Percentiles rank a stretch among this genome's conserved stretches.
Evolutionary conservation across 176 grass and related monocot genomes (phyloP).

Genomic region (Tuctoria greenei): DNA sequence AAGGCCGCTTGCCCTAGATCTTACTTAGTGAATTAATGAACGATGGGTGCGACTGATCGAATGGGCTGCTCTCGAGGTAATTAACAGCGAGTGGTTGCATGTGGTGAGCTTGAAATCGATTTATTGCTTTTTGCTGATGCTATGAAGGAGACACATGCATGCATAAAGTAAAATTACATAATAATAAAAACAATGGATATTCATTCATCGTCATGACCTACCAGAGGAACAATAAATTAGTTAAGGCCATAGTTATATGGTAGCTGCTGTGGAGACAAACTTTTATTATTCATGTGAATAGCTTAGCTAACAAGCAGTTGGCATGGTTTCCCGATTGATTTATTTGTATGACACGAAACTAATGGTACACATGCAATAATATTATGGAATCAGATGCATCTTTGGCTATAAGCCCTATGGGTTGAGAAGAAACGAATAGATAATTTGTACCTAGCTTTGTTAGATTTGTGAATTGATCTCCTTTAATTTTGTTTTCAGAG

Average conservation of each 20-base stretch:
- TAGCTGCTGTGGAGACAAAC: neutral
- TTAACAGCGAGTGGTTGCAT: slow-evolving; percentile 30
- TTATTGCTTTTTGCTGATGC: slow-evolving; percentile 32
- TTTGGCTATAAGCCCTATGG: neutral
- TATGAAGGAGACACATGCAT: slow-evolving; percentile 27
- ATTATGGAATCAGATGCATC: slow-evolving; percentile 53
- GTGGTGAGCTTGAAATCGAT: neutral
- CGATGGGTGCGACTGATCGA: slow-evolving; percentile 1
- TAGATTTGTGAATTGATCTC: slow-evolving; percentile 43
- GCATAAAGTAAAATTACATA: slow-evolving; percentile 47
- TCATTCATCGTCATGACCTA: slow-evolving; percentile 30
- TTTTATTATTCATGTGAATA: slow-evolving; percentile 15
- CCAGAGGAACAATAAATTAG: neutral
- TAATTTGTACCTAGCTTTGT: slow-evolving; percentile 34
- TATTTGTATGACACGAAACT: slow-evolving; percentile 13
- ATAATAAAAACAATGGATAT: slow-evolving; percentile 24
- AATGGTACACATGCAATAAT: slow-evolving; percentile 26
- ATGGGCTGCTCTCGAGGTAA: too few relatives aligned
- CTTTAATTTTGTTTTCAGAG: neutral
- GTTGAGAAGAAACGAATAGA: slow-evolving; percentile 15
- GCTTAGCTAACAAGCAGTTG: slow-evolving; percentile 7
- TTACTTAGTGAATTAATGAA: too few relatives aligned
- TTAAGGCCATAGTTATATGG: neutral
- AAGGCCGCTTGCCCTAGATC: too few relatives aligned
- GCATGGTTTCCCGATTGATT: slow-evolving; percentile 44